Conservation (phyloP, 2,329 filamentous ascomycete species). For the Blastomyces gilchristii region DNA sequence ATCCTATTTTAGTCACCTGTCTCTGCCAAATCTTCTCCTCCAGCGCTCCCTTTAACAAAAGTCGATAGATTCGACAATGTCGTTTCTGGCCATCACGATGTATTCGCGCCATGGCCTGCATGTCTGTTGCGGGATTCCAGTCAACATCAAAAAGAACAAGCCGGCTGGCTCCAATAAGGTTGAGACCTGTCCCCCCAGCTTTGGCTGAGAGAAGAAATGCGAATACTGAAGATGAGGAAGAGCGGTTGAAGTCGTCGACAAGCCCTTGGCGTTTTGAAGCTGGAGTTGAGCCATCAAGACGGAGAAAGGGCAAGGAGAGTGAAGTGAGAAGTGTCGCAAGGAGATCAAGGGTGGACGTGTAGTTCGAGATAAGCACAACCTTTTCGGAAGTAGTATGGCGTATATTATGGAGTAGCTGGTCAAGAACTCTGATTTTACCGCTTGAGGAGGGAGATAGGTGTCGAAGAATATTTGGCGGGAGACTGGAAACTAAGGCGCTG, state of each 20-base stretch:
- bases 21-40: conserved; percentile 69
- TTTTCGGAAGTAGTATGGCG: conserved; percentile 55
- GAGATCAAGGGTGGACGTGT: conserved; percentile 60
- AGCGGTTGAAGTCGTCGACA: conserved; percentile 60
- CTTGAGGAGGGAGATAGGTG: conserved; percentile 48
- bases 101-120: conserved; percentile 65
- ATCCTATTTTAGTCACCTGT: conserved; percentile 59
- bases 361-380: conserved; percentile 66
- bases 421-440: conserved; percentile 57
- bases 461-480: conserved; percentile 46
- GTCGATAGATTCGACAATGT: conserved; percentile 58
- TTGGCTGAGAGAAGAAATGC: conserved; percentile 65
- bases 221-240: conserved; percentile 47
- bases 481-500: conserved; percentile 40
- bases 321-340: conserved; percentile 52
- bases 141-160: conserved; percentile 63
- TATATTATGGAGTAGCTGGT: conserved; percentile 53
- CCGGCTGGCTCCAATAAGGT: conserved; percentile 59
- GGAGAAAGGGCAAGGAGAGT: conserved; percentile 52
- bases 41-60: conserved; percentile 57
- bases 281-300: conserved; percentile 59
- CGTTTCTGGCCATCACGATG: conserved; percentile 61
- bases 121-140: conserved; percentile 65
- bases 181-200: conserved; percentile 59
- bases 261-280: conserved; percentile 54